Conservation (phyloP, 768 basidiomycete genomes). For the Termitomyces eurrhizus region DNA sequence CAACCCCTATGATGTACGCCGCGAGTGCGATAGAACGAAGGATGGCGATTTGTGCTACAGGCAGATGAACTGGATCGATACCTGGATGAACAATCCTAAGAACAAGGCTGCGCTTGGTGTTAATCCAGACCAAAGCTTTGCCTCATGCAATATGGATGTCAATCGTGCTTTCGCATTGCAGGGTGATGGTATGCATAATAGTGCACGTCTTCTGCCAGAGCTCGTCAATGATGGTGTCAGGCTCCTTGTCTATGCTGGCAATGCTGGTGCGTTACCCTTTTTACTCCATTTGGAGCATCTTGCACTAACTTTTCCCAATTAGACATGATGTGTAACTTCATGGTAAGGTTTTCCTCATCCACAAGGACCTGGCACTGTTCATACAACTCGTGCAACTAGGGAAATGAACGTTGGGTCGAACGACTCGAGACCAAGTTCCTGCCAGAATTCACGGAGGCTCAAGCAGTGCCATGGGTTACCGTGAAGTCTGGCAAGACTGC, state of each 20-base stretch:
- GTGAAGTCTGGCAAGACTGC: conserved; percentile 47
- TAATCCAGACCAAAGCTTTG: conserved; percentile 52
- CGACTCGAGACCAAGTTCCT: conserved; percentile 59
- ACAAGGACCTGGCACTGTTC: not conserved
- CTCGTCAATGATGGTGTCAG: conserved; percentile 81
- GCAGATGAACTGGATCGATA: conserved; percentile 85
- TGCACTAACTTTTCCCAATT: not conserved
- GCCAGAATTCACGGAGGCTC: conserved; percentile 50
- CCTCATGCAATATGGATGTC: conserved; percentile 74
- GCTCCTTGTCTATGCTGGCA: conserved; percentile 86
- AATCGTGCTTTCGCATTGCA: conserved; percentile 78
- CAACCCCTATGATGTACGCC: conserved; percentile 89
- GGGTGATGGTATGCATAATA: conserved; percentile 87
- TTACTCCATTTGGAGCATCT: not conserved
- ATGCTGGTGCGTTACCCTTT: conserved; percentile 51
- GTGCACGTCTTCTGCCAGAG: conserved; percentile 71
- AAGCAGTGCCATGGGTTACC: conserved; percentile 54
- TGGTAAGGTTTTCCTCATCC: conserved; percentile 36
- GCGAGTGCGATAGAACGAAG: conserved; percentile 62
- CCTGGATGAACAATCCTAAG: conserved; percentile 76
- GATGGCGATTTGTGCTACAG: conserved; percentile 75
- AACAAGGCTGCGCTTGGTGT: conserved; percentile 81
- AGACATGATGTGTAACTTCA: conserved; percentile 89
- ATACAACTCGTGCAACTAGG: conserved; percentile 31
- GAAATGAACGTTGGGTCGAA: conserved; percentile 75